Base-by-base conservation (phyloP, 441 rosid genomes). In the Euphorbia neoarborescens region DNA sequence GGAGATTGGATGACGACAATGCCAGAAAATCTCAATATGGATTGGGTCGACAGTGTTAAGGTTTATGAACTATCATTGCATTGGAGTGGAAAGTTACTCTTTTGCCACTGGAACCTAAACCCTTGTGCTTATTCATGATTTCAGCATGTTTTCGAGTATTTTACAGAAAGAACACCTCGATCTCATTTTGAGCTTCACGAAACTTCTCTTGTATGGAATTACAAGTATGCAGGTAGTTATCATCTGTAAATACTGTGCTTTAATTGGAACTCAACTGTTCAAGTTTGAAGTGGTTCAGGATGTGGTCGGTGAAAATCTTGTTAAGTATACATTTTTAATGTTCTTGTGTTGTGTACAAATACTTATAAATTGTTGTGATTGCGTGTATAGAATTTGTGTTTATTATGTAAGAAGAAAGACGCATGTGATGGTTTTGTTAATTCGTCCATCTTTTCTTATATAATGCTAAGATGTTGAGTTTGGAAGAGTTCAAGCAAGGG, bases 1-100 rank as follows among this genome's bases (percentile, higher is more conserved):
- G 85, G 89, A 69, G 90, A 85, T 13, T 90, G 96, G 96, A 88
- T 88, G 96, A 88, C 91, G 53, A 90, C 92, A 69, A 88, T 90
- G 96, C 96, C 96, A 15, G 96, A 90, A 75, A 85, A 82, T 73
- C 82, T 88, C 37, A 86, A 83, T 56, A 86, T 90, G 96, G 91
- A 88, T 70, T 90, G 96, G 96, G 91, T 90, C 51, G 96, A 88
- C 79, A 88, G 92, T 9, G 88, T 90, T 20, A 86, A 88, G 92
- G 92, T 86, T 71, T 66, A 59, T 70, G 66, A 40, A 27, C 56
- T 73, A 40, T 50, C 11, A 57, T 24, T 14, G 44, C 11, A 57
- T 24, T 14, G 44, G 57, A 51, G 11, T 51, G 65, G 74, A 59
- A 53, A 22, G 32, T 70, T 35, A 53, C 51, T 73, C 32, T 50